These are phyloP conservation scores for Suillus fuscotomentosus DNA, from an alignment of 768 basidiomycete species.

Conservation along the genomic window DNA sequence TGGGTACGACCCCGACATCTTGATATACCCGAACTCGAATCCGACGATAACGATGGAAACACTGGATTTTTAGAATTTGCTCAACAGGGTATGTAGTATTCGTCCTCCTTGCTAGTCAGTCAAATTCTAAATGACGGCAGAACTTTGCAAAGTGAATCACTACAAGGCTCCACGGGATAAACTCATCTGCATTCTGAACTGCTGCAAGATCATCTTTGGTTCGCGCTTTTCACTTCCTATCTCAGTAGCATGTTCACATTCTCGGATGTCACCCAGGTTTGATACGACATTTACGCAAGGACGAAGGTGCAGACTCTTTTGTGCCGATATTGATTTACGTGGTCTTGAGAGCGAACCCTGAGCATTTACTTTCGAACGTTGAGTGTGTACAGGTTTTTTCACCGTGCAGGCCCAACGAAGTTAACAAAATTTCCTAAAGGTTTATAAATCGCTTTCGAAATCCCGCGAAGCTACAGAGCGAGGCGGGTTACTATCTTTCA, in stretches of 20 bases:
- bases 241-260: conserved; percentile 2
- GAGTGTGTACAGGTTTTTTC: conserved; percentile 56
- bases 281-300: conserved; percentile 80
- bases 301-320: conserved; percentile 92
- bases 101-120: neutral
- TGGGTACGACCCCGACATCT: conserved; percentile 91
- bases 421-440: conserved; percentile 36
- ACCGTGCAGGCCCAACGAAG: neutral
- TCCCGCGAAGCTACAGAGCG: conserved; percentile 85
- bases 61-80: conserved; percentile 88
- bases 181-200: conserved; percentile 94
- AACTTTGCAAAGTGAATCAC: conserved; percentile 94
- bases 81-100: conserved; percentile 62
- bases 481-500: conserved; percentile 96
- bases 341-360: conserved; percentile 91
- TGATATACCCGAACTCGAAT: conserved; percentile 81
- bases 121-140: conserved; percentile 37
- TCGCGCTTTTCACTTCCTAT: conserved; percentile 28
- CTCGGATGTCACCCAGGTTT: conserved; percentile 51
- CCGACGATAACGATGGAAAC: conserved; percentile 32
- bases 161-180: conserved; percentile 99
- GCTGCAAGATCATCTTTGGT: conserved; percentile 99
- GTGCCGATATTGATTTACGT: conserved; percentile 93
- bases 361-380: conserved; percentile 90
- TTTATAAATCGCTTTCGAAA: conserved; percentile 96